phyloP scores from a whole-genome alignment of 2,329 filamentous ascomycete species.

The Alternaria sp. region DNA sequence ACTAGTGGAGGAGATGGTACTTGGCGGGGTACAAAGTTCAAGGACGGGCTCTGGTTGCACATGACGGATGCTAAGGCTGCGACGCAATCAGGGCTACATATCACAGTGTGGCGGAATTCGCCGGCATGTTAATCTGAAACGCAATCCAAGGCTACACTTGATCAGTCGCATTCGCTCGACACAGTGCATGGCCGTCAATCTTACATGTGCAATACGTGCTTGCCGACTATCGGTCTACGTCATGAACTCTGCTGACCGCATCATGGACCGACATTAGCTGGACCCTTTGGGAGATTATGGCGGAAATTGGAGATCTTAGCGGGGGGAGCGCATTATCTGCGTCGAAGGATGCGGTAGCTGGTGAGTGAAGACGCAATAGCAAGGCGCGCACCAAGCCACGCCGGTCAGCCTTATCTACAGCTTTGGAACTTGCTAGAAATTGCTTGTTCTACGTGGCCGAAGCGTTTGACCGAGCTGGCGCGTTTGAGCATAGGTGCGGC shows the following conservation, averaged over 20 bases:
- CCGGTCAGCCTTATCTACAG: neutral
- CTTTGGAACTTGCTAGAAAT: neutral
- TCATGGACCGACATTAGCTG: conserved; percentile 4
- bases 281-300: neutral
- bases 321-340: neutral
- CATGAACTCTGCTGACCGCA: conserved; percentile 6
- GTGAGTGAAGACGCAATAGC: neutral
- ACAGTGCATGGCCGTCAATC: neutral
- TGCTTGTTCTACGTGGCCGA: neutral
- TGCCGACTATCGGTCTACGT: conserved; percentile 6
- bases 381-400: neutral
- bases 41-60: neutral
- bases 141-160: neutral
- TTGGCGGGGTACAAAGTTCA: conserved; percentile 11
- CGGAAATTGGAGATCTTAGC: conserved; percentile 8
- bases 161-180: neutral
- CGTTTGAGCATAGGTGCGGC: neutral
- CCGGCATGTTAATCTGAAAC: conserved; percentile 7
- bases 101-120: neutral
- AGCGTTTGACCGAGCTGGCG: neutral
- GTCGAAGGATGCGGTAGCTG: neutral
- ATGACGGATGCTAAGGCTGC: neutral
- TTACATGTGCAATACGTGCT: neutral
- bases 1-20: neutral
- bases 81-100: neutral